A percentile compares a stretch with the other conserved stretches of the same genome.
phyloP scores from a whole-genome alignment of 306 rosid species.

The Canavalia gladiata region DNA sequence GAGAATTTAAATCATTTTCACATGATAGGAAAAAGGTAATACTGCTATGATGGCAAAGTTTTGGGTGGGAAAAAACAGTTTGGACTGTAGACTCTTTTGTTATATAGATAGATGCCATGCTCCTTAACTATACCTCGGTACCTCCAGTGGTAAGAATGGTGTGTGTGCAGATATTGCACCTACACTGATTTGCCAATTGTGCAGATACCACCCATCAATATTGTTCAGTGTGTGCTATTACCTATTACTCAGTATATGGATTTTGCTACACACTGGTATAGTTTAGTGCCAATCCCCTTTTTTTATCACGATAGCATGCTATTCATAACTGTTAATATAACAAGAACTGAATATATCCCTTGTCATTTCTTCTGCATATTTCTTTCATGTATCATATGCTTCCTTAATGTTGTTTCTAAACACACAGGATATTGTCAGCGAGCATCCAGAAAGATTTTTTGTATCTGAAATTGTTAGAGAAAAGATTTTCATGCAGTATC shows the following conservation, averaged over 20 bases:
- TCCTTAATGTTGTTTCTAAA: constrained; percentile 44
- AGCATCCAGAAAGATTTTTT: constrained; percentile 97
- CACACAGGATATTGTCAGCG: constrained; percentile 91
- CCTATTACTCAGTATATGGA: not conserved
- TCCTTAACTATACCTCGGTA: not conserved
- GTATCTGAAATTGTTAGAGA: constrained; percentile 92
- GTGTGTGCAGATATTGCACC: constrained; percentile 4
- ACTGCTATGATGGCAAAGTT: too few relatives aligned
- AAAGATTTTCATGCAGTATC: constrained; percentile 94
- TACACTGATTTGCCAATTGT: not conserved
- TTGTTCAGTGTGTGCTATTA: not conserved
- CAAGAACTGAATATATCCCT: constrained; percentile 13
- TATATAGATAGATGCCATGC: not conserved
- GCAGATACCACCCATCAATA: not conserved
- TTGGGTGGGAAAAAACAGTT: too few relatives aligned
- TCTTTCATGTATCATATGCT: constrained; percentile 41
- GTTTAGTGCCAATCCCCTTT: not conserved
- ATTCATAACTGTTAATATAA: constrained; percentile 15
- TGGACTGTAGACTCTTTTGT: too few relatives aligned
- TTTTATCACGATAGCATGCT: constrained; percentile 3
- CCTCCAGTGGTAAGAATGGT: not conserved
- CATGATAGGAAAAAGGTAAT: too few relatives aligned
- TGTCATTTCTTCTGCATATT: constrained; percentile 28
- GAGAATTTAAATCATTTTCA: too few relatives aligned
- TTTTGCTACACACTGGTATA: not conserved